Conservation (phyloP, 202 grass and related monocot species). For the Panicum hallii region DNA sequence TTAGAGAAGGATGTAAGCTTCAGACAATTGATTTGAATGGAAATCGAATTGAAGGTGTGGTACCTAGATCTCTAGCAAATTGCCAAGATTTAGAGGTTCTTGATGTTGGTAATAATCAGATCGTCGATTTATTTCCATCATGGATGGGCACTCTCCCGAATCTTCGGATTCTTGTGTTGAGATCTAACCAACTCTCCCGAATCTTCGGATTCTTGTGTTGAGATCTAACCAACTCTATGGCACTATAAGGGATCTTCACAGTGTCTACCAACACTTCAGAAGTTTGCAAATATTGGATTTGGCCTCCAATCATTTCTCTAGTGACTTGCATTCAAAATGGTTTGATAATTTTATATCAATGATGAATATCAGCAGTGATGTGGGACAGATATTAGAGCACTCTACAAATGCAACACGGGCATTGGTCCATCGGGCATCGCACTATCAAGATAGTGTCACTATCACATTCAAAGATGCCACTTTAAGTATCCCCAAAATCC, state of each 20-base stretch:
- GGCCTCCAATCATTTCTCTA: slow-evolving; percentile 46
- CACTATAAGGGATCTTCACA: background rate
- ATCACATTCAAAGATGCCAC: no score
- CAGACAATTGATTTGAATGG: slow-evolving; percentile 53
- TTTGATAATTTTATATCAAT: slow-evolving; percentile 47
- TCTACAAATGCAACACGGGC: background rate
- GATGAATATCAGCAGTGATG: slow-evolving; percentile 8
- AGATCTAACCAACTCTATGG: slow-evolving; percentile 45
- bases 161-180: no score
- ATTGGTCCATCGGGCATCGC: no score
- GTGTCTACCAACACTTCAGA: background rate
- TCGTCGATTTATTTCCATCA: slow-evolving; percentile 51
- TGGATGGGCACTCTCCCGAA: slow-evolving; percentile 43
- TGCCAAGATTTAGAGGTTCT: slow-evolving; percentile 41
- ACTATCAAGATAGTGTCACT: no score
- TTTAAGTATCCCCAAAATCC: no score
- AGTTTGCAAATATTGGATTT: slow-evolving; percentile 62
- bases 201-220: slow-evolving; percentile 32
- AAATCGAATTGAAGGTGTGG: slow-evolving; percentile 45
- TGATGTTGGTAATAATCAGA: slow-evolving; percentile 60
- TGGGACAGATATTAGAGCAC: background rate
- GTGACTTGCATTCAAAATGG: slow-evolving; percentile 20
- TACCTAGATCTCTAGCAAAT: slow-evolving; percentile 46
- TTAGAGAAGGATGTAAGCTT: slow-evolving; percentile 44
- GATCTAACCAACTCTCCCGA: no score